These are phyloP conservation scores for Ogataea trehalophila DNA, from an alignment of 805 yeast genomes.

Conservation along the genomic window DNA sequence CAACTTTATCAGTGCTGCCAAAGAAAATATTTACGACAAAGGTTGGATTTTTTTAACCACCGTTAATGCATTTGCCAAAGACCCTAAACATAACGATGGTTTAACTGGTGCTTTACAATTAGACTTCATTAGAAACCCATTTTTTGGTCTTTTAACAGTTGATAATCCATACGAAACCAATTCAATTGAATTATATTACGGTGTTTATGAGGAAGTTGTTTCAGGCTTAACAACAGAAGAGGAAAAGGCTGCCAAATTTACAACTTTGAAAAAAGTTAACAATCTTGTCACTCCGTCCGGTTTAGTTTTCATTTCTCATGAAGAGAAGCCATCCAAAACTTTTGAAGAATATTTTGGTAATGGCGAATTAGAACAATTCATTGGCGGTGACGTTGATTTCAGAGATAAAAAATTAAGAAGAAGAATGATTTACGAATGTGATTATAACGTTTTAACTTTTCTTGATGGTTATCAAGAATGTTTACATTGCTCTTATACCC, in stretches of 20 bases:
- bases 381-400: conserved; percentile 15
- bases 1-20: conserved; percentile 16
- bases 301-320: conserved; percentile 24
- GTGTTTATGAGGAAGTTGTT: conserved; percentile 19
- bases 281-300: conserved; percentile 22
- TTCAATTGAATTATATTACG: conserved; percentile 20
- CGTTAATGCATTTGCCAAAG: conserved; percentile 16
- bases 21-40: conserved; percentile 20
- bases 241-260: conserved; percentile 8
- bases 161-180: conserved; percentile 18
- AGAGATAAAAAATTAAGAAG: conserved; percentile 16
- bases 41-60: conserved; percentile 27
- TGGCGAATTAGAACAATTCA: conserved; percentile 16
- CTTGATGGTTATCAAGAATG: conserved; percentile 28
- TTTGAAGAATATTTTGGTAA: conserved; percentile 18
- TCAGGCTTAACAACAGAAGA: conserved; percentile 9
- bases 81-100: conserved; percentile 14
- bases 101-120: conserved; percentile 20
- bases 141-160: conserved; percentile 23
- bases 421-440: conserved; percentile 21
- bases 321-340: conserved; percentile 12
- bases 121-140: conserved; percentile 23
- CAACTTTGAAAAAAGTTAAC: conserved; percentile 18
- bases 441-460: conserved; percentile 22
- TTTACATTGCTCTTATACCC: conserved; percentile 26